These are phyloP conservation scores for Pseudogymnoascus sp. DNA, from an alignment of 2,329 filamentous ascomycete species.

Conservation along the genomic window DNA sequence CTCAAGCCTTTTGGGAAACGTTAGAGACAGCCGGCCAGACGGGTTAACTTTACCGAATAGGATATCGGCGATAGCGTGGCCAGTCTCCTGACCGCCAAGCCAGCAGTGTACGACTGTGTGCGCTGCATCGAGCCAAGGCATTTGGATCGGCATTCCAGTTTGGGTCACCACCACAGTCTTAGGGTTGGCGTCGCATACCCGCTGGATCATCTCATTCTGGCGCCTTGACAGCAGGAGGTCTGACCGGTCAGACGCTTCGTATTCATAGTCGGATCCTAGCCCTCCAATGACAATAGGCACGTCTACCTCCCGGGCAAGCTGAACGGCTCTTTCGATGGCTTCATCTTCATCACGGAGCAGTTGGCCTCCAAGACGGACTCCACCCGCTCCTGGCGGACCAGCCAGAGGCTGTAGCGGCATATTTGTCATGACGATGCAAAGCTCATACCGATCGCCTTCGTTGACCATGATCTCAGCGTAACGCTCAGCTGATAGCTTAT, in stretches of 20 bases:
- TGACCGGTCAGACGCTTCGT: neutral
- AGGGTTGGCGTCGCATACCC: neutral
- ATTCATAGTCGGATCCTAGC: neutral
- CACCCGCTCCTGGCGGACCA: too few species aligned
- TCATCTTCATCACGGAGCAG: neutral
- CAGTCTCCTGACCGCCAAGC: too few species aligned
- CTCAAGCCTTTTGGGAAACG: slow-evolving; percentile 43
- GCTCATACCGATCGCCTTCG: neutral
- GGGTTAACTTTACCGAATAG: slow-evolving; percentile 52
- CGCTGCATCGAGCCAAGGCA: too few species aligned
- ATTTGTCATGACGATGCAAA: neutral
- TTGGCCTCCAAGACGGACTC: neutral
- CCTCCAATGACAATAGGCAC: neutral
- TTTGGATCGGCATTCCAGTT: too few species aligned
- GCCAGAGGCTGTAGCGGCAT: too few species aligned
- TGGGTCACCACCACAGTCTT: too few species aligned
- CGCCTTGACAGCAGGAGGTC: neutral
- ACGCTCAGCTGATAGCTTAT: neutral
- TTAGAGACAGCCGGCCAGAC: slow-evolving; percentile 33
- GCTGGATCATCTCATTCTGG: neutral
- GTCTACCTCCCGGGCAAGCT: neutral
- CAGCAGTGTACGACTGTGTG: too few species aligned
- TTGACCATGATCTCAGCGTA: too few species aligned
- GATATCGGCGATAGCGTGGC: slow-evolving; percentile 36
- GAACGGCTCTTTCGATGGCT: neutral